These are phyloP conservation scores for Cucumis hystrix DNA, from an alignment of 306 rosid species.

Conservation along the genomic window DNA sequence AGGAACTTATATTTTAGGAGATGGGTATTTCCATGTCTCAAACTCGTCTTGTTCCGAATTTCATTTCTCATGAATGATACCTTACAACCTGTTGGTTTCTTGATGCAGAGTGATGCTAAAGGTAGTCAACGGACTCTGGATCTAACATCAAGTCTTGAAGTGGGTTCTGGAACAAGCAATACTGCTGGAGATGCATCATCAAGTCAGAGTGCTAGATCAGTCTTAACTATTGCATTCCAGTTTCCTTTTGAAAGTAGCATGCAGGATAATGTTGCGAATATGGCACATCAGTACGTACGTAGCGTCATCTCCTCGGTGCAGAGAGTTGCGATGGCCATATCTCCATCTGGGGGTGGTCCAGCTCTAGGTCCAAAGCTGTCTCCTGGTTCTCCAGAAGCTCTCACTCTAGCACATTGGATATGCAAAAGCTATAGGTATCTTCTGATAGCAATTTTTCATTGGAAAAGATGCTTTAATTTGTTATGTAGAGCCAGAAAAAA, in stretches of 20 bases:
- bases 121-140: constrained; percentile 71
- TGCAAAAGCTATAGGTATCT: constrained; percentile 79
- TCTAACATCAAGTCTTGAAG: constrained; percentile 84
- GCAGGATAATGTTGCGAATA: constrained; percentile 66
- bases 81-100: background rate
- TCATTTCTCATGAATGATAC: background rate
- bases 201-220: constrained; percentile 54
- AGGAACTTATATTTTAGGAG: background rate
- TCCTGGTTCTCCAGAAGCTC: constrained; percentile 83
- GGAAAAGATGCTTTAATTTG: background rate
- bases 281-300: constrained; percentile 87
- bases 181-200: constrained; percentile 35
- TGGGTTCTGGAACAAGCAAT: constrained; percentile 39
- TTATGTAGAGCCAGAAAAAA: background rate
- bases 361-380: constrained; percentile 50
- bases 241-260: constrained; percentile 73
- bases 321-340: constrained; percentile 91
- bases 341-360: constrained; percentile 64
- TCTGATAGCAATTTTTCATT: background rate
- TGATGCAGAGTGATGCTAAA: constrained; percentile 55
- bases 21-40: background rate
- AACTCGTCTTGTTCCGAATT: background rate
- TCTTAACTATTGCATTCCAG: constrained; percentile 93
- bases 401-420: constrained; percentile 81
- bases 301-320: constrained; percentile 86